phyloP scores from a whole-genome alignment of 78 protist species.

The Speleostelium caveatum region DNA sequence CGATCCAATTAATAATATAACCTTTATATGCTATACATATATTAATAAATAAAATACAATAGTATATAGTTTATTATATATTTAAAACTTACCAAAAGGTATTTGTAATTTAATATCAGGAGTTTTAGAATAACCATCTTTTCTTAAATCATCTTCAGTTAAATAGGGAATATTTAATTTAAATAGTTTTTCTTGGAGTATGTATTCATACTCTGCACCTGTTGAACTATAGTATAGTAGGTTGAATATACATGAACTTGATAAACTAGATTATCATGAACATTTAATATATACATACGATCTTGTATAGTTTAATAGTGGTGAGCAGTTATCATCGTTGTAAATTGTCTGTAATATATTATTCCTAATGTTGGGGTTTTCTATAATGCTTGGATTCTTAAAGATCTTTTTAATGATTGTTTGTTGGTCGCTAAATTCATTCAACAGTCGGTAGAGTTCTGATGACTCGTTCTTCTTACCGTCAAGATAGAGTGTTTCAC shows the following conservation, averaged over 20 bases:
- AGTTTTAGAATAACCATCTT: conserved; percentile 71
- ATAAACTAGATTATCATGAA: neutral
- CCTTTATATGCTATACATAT: conserved; percentile 14
- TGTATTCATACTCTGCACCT: conserved; percentile 71
- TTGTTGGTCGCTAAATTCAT: neutral
- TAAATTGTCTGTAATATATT: conserved; percentile 45
- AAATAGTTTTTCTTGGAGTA: conserved; percentile 70
- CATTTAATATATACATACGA: conserved; percentile 44
- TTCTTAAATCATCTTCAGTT: conserved; percentile 55
- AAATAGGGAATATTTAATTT: conserved; percentile 60
- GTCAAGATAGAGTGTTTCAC: neutral
- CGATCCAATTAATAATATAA: conserved; percentile 66
- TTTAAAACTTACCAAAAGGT: too few species aligned
- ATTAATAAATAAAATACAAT: neutral
- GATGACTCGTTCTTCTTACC: neutral
- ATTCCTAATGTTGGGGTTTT: conserved; percentile 26
- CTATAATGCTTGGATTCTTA: conserved; percentile 42
- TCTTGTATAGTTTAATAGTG: conserved; percentile 65
- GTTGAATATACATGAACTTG: too few species aligned
- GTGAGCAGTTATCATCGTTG: conserved; percentile 74
- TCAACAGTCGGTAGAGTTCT: neutral
- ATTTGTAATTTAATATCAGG: conserved; percentile 70
- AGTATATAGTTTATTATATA: neutral
- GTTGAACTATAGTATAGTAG: conserved; percentile 45
- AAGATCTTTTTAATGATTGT: conserved; percentile 22